A percentile compares a stretch with the other conserved stretches of the same genome.
Evolutionary conservation across 495 filamentous ascomycete species (phyloP).

Genomic region (Durotheca rogersii): DNA sequence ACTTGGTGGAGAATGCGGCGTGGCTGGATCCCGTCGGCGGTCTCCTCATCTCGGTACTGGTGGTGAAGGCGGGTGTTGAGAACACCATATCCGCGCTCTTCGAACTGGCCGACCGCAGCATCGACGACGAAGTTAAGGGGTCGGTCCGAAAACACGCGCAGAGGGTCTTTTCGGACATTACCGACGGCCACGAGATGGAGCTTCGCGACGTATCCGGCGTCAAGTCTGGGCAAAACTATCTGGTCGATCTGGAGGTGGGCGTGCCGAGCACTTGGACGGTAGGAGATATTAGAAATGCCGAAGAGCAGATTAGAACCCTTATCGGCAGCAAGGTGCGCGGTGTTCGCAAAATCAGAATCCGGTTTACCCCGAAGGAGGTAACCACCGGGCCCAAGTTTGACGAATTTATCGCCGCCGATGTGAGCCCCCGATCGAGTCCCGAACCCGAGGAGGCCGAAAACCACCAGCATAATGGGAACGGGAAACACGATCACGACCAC

Average conservation of each 20-base stretch:
- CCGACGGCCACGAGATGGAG: slow-evolving; percentile 54
- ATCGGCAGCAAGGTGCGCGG: slow-evolving; percentile 77
- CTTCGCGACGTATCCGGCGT: slow-evolving; percentile 75
- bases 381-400: slow-evolving; percentile 59
- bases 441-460: slow-evolving; percentile 62
- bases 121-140: slow-evolving; percentile 77
- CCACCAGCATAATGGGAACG: slow-evolving; percentile 45
- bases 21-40: slow-evolving; percentile 97
- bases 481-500: slow-evolving; percentile 6
- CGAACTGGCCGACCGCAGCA: slow-evolving; percentile 85
- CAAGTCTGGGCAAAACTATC: slow-evolving; percentile 93
- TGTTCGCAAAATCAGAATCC: slow-evolving; percentile 74
- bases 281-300: slow-evolving; percentile 63
- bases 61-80: slow-evolving; percentile 83
- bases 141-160: slow-evolving; percentile 64
- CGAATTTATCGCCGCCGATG: slow-evolving; percentile 73
- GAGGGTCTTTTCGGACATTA: slow-evolving; percentile 56
- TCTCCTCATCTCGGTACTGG: slow-evolving; percentile 85
- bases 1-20: slow-evolving; percentile 74
- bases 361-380: slow-evolving; percentile 70
- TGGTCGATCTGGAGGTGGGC: slow-evolving; percentile 82
- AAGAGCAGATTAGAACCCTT: slow-evolving; percentile 66
- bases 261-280: slow-evolving; percentile 74
- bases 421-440: slow-evolving; percentile 61
- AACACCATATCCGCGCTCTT: slow-evolving; percentile 80